A percentile compares a stretch with the other conserved stretches of the same genome.
Evolutionary conservation across 495 filamentous ascomycete species (phyloP).

Genomic region (Neurospora pannonica): DNA sequence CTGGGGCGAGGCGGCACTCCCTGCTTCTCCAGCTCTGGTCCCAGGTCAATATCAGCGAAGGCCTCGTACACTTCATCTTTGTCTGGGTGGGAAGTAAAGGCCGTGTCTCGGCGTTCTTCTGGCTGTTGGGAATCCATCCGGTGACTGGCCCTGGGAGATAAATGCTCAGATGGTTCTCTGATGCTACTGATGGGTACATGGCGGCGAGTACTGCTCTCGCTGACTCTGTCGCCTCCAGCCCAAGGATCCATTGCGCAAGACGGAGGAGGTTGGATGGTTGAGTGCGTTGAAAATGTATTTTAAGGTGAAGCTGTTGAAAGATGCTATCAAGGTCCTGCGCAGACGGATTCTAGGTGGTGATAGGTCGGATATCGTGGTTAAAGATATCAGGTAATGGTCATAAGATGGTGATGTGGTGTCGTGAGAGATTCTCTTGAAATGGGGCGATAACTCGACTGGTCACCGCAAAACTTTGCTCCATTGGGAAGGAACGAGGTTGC

Average conservation of each 20-base stretch:
- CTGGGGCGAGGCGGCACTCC: neutral
- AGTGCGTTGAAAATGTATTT: neutral
- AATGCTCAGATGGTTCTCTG: neutral
- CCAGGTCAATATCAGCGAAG: neutral
- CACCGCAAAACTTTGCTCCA: neutral
- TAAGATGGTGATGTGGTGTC: neutral
- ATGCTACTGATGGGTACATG: neutral
- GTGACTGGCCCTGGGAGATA: neutral
- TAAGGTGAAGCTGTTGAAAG: neutral
- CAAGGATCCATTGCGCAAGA: neutral
- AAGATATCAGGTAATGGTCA: neutral
- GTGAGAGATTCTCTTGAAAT: neutral
- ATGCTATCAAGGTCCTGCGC: neutral
- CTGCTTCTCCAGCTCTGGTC: neutral
- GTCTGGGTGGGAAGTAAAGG: neutral
- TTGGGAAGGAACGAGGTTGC: neutral
- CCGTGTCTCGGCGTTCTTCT: neutral
- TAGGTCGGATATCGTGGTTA: neutral
- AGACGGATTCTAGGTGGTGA: neutral
- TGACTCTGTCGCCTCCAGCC: neutral
- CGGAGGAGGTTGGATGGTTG: neutral
- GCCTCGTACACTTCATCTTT: neutral
- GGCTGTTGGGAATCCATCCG: neutral
- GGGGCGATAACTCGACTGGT: neutral
- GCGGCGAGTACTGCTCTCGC: neutral